Conservation (phyloP, 2,329 filamentous ascomycete genomes). For the Scorias spongiosa region DNA sequence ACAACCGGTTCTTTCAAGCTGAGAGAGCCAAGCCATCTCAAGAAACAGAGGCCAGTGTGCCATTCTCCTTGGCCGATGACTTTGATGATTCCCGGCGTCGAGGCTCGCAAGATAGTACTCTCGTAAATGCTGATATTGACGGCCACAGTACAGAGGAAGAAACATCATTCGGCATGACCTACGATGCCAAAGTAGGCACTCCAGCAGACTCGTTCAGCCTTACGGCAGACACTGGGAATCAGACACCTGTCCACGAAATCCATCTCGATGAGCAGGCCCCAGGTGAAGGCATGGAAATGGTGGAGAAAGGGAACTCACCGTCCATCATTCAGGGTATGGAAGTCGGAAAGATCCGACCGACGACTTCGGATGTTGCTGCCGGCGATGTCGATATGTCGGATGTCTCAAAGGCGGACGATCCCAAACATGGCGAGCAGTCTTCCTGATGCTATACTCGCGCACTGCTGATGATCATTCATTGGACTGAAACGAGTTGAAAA, state of each 20-base stretch:
- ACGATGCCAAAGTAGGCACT: neutral
- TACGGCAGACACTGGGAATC: neutral
- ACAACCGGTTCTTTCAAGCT: constrained; percentile 11
- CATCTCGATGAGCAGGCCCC: constrained; percentile 1
- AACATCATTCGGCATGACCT: neutral
- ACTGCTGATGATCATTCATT: too few relatives aligned
- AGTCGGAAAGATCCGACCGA: neutral
- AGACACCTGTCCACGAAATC: constrained; percentile 6
- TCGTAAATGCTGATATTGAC: constrained; percentile 3
- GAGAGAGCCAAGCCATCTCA: constrained; percentile 4
- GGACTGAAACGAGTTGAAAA: too few relatives aligned
- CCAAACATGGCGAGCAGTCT: neutral
- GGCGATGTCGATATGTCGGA: neutral
- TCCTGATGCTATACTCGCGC: too few relatives aligned
- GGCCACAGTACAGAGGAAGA: neutral
- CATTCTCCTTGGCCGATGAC: constrained; percentile 2
- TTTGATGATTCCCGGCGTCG: constrained; percentile 1
- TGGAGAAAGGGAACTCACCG: constrained; percentile 6
- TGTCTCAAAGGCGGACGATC: neutral
- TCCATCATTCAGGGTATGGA: neutral
- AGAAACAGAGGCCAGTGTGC: constrained; percentile 2
- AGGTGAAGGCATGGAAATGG: constrained; percentile 11
- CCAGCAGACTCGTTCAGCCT: constrained; percentile 1
- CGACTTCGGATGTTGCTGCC: neutral
- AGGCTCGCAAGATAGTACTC: constrained; percentile 3